phyloP scores from a whole-genome alignment of 768 basidiomycete genomes.

The Termitomyces sp. region DNA sequence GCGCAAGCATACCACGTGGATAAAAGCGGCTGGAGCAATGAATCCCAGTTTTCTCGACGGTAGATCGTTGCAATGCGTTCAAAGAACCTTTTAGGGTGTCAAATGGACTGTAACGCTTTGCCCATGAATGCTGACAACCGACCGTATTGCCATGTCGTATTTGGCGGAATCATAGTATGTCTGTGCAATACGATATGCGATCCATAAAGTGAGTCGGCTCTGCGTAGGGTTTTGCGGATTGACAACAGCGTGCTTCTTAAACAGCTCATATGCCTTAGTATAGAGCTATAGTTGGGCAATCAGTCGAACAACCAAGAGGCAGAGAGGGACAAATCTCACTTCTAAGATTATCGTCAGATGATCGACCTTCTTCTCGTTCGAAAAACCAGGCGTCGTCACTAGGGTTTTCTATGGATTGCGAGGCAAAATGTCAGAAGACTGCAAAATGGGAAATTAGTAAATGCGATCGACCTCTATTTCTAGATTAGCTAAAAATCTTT shows the following conservation, averaged over 20 bases:
- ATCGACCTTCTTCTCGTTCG: slow-evolving; percentile 91
- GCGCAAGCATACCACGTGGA: slow-evolving; percentile 83
- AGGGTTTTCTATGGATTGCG: slow-evolving; percentile 32
- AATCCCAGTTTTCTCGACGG: slow-evolving; percentile 77
- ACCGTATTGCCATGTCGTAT: slow-evolving; percentile 88
- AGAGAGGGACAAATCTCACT: slow-evolving; percentile 36
- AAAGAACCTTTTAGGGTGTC: slow-evolving; percentile 66
- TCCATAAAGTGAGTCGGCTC: slow-evolving; percentile 81
- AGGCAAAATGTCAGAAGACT: slow-evolving; percentile 3
- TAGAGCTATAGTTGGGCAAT: slow-evolving; percentile 57
- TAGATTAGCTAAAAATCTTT: slow-evolving; percentile 58
- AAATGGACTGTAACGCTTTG: background rate
- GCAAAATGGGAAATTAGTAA: background rate
- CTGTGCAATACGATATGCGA: slow-evolving; percentile 87
- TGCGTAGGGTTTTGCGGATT: slow-evolving; percentile 48
- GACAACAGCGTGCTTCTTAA: slow-evolving; percentile 69
- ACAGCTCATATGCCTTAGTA: slow-evolving; percentile 90
- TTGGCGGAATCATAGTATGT: slow-evolving; percentile 80
- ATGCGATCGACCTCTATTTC: slow-evolving; percentile 50
- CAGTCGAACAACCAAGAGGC: background rate
- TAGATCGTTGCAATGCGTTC: slow-evolving; percentile 91
- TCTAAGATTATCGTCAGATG: slow-evolving; percentile 82
- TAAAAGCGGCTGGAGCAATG: slow-evolving; percentile 72
- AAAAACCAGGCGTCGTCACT: slow-evolving; percentile 63
- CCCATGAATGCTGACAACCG: slow-evolving; percentile 16